A percentile compares a stretch with the other conserved stretches of the same genome.
Conservation (phyloP, 768 basidiomycete genomes). For the Epithele typhae region DNA sequence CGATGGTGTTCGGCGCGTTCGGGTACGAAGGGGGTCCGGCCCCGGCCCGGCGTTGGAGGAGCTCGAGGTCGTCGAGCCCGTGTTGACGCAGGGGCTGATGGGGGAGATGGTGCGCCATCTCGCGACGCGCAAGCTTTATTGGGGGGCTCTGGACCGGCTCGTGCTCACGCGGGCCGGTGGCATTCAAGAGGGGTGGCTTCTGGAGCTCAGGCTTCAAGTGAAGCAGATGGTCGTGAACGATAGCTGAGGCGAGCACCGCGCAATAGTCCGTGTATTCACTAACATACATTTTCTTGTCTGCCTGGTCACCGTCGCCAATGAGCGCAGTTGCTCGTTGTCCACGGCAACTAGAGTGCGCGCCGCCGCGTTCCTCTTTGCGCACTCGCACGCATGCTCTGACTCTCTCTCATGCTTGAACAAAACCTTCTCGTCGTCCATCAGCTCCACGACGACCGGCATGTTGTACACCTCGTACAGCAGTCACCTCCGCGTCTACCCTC, state of each 20-base stretch:
- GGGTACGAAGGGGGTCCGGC: not conserved
- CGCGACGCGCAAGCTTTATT: too few relatives aligned
- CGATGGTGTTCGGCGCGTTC: not conserved
- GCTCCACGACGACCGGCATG: slow-evolving; percentile 90
- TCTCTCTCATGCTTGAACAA: slow-evolving; percentile 94
- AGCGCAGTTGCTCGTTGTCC: slow-evolving; percentile 28
- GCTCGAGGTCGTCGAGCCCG: not conserved
- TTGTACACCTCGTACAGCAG: slow-evolving; percentile 95
- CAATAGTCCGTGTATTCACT: too few relatives aligned
- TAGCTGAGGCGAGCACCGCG: too few relatives aligned
- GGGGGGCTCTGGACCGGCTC: not conserved
- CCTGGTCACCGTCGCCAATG: slow-evolving; percentile 91
- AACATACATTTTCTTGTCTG: slow-evolving; percentile 95
- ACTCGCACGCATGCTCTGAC: slow-evolving; percentile 79
- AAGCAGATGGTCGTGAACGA: not conserved
- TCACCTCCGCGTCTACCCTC: slow-evolving; percentile 55
- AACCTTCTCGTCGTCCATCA: slow-evolving; percentile 99
- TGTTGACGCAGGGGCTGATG: not conserved
- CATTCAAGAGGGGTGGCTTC: not conserved
- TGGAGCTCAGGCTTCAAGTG: not conserved
- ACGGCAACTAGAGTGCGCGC: slow-evolving; percentile 37
- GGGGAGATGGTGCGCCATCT: too few relatives aligned
- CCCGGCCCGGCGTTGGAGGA: not conserved
- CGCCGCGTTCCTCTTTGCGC: slow-evolving; percentile 83
- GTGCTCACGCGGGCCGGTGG: not conserved